These are phyloP conservation scores for Exidia glandulosa DNA, from an alignment of 768 basidiomycete genomes.

Conservation along the genomic window DNA sequence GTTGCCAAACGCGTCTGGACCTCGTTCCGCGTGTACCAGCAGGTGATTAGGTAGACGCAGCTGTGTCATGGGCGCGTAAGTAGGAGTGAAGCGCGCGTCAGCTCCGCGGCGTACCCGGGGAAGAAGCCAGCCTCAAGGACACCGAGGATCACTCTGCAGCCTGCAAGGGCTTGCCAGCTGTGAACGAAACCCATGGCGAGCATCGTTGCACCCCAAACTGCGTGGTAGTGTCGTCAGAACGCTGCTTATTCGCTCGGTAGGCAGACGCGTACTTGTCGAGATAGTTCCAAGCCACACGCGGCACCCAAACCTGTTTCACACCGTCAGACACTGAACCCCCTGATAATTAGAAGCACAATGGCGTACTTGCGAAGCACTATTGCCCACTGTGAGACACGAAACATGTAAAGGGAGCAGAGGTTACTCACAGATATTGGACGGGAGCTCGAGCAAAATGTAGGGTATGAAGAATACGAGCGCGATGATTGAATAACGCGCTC, in stretches of 20 bases:
- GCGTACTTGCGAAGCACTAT: background rate
- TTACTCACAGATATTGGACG: background rate
- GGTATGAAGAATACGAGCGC: background rate
- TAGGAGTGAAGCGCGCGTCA: background rate
- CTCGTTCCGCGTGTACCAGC: conserved; percentile 19
- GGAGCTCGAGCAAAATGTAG: background rate
- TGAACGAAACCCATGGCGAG: conserved; percentile 18
- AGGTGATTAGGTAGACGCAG: conserved; percentile 8
- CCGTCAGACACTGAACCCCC: too few species aligned
- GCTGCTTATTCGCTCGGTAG: too few species aligned
- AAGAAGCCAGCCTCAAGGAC: conserved; percentile 15
- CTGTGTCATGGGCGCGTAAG: background rate
- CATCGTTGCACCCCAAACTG: conserved; percentile 18
- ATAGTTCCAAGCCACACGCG: background rate
- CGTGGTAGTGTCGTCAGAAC: too few species aligned
- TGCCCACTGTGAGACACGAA: too few species aligned
- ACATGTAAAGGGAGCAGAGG: too few species aligned
- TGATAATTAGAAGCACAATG: background rate
- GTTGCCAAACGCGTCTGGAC: conserved; percentile 4
- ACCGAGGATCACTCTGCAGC: conserved; percentile 16
- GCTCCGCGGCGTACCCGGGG: conserved; percentile 8
- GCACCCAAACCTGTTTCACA: background rate
- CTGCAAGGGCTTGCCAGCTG: conserved; percentile 17
- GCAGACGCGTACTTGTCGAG: too few species aligned
- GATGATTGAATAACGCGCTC: background rate